These are phyloP conservation scores for Fonsecaea erecta DNA, from an alignment of 2,329 filamentous ascomycete genomes.

Conservation along the genomic window DNA sequence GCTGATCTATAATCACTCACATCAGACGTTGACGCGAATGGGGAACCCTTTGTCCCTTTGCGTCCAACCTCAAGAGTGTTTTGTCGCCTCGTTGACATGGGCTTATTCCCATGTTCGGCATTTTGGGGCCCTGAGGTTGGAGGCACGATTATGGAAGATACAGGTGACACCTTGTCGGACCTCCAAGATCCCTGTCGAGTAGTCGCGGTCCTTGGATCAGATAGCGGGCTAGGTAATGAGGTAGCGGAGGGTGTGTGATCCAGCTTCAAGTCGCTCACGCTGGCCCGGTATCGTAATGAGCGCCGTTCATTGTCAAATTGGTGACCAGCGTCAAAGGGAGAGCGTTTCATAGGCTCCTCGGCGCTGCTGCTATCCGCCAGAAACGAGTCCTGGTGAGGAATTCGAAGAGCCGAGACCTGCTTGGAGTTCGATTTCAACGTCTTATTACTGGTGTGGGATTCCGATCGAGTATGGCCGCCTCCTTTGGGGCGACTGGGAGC, in stretches of 20 bases:
- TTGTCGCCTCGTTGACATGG: neutral
- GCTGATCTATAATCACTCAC: constrained; percentile 52
- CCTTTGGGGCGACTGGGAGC: constrained; percentile 5
- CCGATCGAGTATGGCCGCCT: constrained; percentile 22
- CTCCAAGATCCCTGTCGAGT: constrained; percentile 29
- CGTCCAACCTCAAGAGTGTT: constrained; percentile 12
- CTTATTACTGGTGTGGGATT: constrained; percentile 30
- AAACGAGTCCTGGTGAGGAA: constrained; percentile 39
- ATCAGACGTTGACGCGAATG: constrained; percentile 41
- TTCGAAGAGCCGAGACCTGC: constrained; percentile 23
- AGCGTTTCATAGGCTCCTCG: constrained; percentile 30
- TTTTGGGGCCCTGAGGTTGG: neutral
- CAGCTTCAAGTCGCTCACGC: constrained; percentile 20
- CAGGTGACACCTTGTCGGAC: constrained; percentile 27
- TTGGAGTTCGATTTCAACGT: constrained; percentile 28
- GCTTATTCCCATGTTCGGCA: constrained; percentile 4
- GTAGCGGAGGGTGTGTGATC: constrained; percentile 20
- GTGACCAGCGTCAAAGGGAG: constrained; percentile 20
- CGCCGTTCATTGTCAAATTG: constrained; percentile 36
- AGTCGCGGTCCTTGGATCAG: constrained; percentile 15
- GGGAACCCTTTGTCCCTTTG: constrained; percentile 17
- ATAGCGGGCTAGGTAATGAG: constrained; percentile 19
- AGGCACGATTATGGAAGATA: constrained; percentile 10
- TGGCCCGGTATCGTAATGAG: neutral
- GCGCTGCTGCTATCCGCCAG: constrained; percentile 43